Evolutionary conservation across 441 rosid species (phyloP).

Genomic region (Francoa sonchifolia): DNA sequence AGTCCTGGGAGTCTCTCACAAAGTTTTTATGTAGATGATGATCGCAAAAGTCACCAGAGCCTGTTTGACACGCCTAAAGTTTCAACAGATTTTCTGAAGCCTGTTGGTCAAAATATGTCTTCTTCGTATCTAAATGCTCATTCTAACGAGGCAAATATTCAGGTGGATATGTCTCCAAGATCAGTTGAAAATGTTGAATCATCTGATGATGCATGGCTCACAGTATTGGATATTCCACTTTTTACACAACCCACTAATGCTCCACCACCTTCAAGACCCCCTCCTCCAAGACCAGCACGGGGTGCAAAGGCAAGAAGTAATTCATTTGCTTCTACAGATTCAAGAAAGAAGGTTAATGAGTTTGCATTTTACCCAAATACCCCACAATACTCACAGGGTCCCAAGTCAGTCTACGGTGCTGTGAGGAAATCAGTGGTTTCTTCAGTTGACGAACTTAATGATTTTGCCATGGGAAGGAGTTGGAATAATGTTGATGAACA

Average conservation of each 20-base stretch:
- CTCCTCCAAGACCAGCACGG: slow-evolving; percentile 77
- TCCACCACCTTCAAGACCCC: slow-evolving; percentile 90
- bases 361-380: slow-evolving; percentile 38
- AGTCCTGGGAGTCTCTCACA: slow-evolving; percentile 23
- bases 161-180: slow-evolving; percentile 24
- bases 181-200: slow-evolving; percentile 40
- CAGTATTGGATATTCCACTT: slow-evolving; percentile 84
- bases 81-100: slow-evolving; percentile 24
- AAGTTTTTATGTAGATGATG: slow-evolving; percentile 28
- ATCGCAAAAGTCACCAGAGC: slow-evolving; percentile 27
- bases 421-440: slow-evolving; percentile 28
- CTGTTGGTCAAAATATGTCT: slow-evolving; percentile 28
- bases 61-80: slow-evolving; percentile 34
- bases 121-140: slow-evolving; percentile 24
- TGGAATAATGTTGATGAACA: slow-evolving; percentile 29
- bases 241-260: slow-evolving; percentile 69
- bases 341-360: slow-evolving; percentile 35
- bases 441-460: slow-evolving; percentile 56
- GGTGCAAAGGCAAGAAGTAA: slow-evolving; percentile 25
- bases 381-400: slow-evolving; percentile 28
- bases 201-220: slow-evolving; percentile 71
- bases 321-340: slow-evolving; percentile 27
- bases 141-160: slow-evolving; percentile 28
- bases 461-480: slow-evolving; percentile 42
- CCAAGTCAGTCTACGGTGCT: slow-evolving; percentile 26